These are phyloP conservation scores for Friedmanniomyces simplex DNA, from an alignment of 495 filamentous ascomycete species.

Conservation along the genomic window DNA sequence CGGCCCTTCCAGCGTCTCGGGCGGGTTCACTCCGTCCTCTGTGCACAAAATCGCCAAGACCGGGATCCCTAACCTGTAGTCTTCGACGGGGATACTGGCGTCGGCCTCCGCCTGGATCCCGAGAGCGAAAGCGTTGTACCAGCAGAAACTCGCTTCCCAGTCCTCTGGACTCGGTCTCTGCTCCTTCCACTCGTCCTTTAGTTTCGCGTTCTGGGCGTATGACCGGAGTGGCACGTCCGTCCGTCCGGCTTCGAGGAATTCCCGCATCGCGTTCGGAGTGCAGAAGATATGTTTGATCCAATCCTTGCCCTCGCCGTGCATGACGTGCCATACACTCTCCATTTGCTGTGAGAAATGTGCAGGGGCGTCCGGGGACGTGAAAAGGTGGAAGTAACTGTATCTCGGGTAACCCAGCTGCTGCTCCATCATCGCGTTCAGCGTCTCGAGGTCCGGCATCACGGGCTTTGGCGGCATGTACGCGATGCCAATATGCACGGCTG, in stretches of 20 bases:
- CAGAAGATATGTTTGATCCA: constrained; percentile 13
- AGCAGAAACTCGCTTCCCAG: constrained; percentile 11
- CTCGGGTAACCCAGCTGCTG: constrained; percentile 9
- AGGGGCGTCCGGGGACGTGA: constrained; percentile 7
- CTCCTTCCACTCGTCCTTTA: constrained; percentile 4
- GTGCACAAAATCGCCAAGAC: constrained; percentile 5
- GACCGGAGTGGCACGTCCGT: constrained; percentile 1
- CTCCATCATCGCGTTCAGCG: constrained; percentile 1
- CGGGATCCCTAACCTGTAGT: constrained; percentile 3
- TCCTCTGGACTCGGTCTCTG: not conserved
- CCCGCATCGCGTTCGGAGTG: constrained; percentile 1
- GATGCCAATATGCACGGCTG: constrained; percentile 3
- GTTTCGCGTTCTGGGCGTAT: constrained; percentile 7
- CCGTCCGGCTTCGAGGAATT: not conserved
- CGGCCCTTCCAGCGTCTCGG: constrained; percentile 4
- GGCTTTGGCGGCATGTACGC: constrained; percentile 5
- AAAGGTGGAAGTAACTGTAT: constrained; percentile 15
- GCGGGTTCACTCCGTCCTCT: constrained; percentile 8
- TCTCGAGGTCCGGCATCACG: not conserved
- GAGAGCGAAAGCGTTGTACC: constrained; percentile 9
- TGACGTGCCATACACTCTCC: constrained; percentile 10
- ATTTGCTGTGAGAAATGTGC: not conserved
- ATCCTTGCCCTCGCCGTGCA: constrained; percentile 10
- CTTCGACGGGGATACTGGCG: constrained; percentile 1
- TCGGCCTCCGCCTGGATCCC: constrained; percentile 9